Base-by-base conservation (phyloP, 2,329 filamentous ascomycete species). In the Cryphonectria carpinicola region DNA sequence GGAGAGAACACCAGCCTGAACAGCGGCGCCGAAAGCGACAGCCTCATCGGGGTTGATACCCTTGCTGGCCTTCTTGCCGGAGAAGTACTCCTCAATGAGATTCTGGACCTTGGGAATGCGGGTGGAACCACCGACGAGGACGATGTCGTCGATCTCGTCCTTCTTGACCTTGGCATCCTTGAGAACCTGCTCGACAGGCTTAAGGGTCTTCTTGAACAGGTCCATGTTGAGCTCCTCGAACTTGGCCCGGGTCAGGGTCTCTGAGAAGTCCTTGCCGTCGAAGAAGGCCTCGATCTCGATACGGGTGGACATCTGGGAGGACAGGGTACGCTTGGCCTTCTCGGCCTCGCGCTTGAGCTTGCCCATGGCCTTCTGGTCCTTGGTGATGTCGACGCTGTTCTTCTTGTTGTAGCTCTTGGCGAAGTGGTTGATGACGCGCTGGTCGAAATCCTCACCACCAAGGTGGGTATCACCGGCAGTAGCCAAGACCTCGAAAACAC, bases 341-440 rank as follows among this genome's bases (percentile, higher is more conserved):
- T 99, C 96, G 77, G 96, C 95, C 85, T 98, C 96, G 79, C 96
- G 95, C 93, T 98, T 98, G 78, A 99, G 90, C 88, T 98, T 99
- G 86, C 95, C 94, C 95, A 98, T 98, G 76, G 95, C 92, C 93
- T 98, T 98, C 76, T 92, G 85, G 81, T 98, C 94, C 88, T 97
- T 97, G 85, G 91, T 93, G 81, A 98, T 89, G 78, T 99, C 94
- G 76, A 97, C 94, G 77, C 84, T 85, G 88, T 98, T 89, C 89
- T 98, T 96, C 92, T 98, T 98, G 92, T 98, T 98, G 91, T 97
- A 98, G 78, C 89, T 87, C 92, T 98, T 98, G 87, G 92, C 91
- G 81, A 98, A 94, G 90, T 95, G 89, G 88, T 93, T 94, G 87
- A 98, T 97, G 83, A 98, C 89, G 81, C 95, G 92, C 89, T 98